Evolutionary conservation across 305 asterid species (phyloP).

Genomic region (Striga hermonthica): DNA sequence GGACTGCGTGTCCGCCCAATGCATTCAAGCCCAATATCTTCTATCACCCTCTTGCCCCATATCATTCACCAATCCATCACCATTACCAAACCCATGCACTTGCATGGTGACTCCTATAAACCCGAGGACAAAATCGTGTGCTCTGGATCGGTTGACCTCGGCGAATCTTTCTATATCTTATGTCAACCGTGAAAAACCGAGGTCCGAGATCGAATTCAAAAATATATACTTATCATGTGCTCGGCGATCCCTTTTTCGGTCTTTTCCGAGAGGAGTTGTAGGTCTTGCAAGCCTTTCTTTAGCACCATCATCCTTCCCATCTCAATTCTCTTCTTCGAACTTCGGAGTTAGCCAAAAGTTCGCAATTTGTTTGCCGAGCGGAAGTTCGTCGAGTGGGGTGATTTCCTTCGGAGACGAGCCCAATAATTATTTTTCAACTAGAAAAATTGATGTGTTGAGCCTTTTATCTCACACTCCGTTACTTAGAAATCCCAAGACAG

Average conservation of each 20-base stretch:
- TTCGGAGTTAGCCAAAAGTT: conserved; percentile 22
- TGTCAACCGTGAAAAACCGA: conserved; percentile 1
- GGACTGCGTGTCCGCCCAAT: conserved; percentile 36
- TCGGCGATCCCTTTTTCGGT: conserved; percentile 25
- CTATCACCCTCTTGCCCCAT: conserved; percentile 24
- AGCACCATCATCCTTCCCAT: conserved; percentile 36
- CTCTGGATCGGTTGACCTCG: conserved; percentile 28
- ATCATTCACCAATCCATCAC: background rate
- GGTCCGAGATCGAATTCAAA: conserved; percentile 1
- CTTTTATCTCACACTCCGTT: conserved; percentile 44
- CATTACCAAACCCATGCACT: conserved; percentile 30
- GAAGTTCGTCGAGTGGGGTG: conserved; percentile 32
- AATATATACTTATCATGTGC: conserved; percentile 36
- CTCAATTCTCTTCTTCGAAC: conserved; percentile 31
- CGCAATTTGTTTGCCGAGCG: conserved; percentile 38
- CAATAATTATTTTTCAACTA: conserved; percentile 30
- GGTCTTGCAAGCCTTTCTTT: conserved; percentile 43
- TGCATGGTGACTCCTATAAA: conserved; percentile 39
- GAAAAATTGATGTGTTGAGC: conserved; percentile 21
- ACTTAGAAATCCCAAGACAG: conserved; percentile 34
- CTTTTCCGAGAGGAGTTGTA: conserved; percentile 33
- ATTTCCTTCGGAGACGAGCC: conserved; percentile 36
- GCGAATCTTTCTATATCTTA: conserved; percentile 26
- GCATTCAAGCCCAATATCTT: conserved; percentile 38
- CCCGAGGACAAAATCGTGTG: conserved; percentile 36